Evolutionary conservation across 116 monocot species (phyloP), one percentile per base, ranked within the genome.

Genomic region (Dioscorea cayenensis): DNA sequence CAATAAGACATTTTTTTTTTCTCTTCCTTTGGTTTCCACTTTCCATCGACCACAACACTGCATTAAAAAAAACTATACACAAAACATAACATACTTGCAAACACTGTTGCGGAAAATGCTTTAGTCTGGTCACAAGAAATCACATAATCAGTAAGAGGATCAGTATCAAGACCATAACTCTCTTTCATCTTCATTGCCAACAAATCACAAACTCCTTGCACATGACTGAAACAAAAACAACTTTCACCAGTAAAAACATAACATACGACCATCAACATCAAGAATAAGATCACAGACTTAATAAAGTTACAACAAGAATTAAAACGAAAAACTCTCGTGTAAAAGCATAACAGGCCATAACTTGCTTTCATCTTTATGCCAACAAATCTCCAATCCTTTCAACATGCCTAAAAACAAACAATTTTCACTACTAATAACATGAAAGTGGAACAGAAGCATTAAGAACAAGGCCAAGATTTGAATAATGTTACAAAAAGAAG

Each of bases 91-190:
- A 38, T 84, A 96, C 95, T 80, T 66, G 95, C 83, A 84, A 96
- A 87, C 65, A 86, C 79, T 18, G 87, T 62, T 13, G 95, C 87
- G 8, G 90, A 84, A 83, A 96, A 92, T 21, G 95, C 95, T 73
- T 92, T 92, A 6, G 95, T 78, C 69, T 92, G 92, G 37, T 92
- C 95, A 66, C 89, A 89, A 64, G 86, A 90, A 37, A 96, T 85
- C 23, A 80, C 92, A 32, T 90, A 20, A 74, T 92, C 92, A 2
- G 85, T 85, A 50, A 84, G 74, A 51, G 92, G 81, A 69, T 96
- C 76, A 60, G 86, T 60, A 23, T 78, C 68, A 21, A 96, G 68
- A 25, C 87, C 84, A 65, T 90, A 78, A 14, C 70, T 82, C 67
- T 75, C 73, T 64, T 84, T 86, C 90, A 88, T 90, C 48, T 37